These are phyloP conservation scores for Hypholoma fasciculare DNA, from an alignment of 768 basidiomycete species.

Conservation along the genomic window DNA sequence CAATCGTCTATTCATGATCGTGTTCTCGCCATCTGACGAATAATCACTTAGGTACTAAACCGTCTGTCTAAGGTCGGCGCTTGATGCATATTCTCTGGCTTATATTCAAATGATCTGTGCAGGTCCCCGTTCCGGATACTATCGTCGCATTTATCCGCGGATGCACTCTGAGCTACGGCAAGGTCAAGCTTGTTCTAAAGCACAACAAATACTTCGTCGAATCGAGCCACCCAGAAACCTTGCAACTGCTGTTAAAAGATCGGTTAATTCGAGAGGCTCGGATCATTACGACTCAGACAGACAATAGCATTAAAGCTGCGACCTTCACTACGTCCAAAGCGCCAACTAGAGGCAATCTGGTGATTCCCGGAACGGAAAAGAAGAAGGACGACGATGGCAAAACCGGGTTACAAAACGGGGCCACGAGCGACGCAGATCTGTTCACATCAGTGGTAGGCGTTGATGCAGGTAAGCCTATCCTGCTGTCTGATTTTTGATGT, in stretches of 20 bases:
- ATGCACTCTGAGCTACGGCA: conserved; percentile 95
- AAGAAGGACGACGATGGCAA: conserved; percentile 51
- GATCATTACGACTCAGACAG: conserved; percentile 65
- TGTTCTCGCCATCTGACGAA: conserved; percentile 23
- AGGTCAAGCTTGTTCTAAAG: conserved; percentile 97
- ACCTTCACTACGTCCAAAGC: conserved; percentile 82
- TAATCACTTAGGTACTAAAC: conserved; percentile 63
- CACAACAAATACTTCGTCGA: conserved; percentile 98
- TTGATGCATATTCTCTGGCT: not conserved
- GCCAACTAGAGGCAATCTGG: conserved; percentile 77
- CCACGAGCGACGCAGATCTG: conserved; percentile 66
- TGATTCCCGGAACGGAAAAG: conserved; percentile 87
- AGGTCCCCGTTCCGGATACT: conserved; percentile 91
- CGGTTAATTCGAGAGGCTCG: conserved; percentile 81
- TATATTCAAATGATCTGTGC: conserved; percentile 5
- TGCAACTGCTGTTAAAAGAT: conserved; percentile 88
- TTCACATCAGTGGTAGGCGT: conserved; percentile 97
- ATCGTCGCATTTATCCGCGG: conserved; percentile 88
- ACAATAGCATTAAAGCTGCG: conserved; percentile 73
- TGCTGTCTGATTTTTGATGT: conserved; percentile 18
- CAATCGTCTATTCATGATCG: conserved; percentile 25
- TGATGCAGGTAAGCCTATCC: conserved; percentile 59
- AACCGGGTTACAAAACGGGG: conserved; percentile 21
- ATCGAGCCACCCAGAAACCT: conserved; percentile 90
- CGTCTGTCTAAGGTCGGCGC: conserved; percentile 69